Conservation (phyloP, 164 flowering plant species). For the Litsea cubeba region DNA sequence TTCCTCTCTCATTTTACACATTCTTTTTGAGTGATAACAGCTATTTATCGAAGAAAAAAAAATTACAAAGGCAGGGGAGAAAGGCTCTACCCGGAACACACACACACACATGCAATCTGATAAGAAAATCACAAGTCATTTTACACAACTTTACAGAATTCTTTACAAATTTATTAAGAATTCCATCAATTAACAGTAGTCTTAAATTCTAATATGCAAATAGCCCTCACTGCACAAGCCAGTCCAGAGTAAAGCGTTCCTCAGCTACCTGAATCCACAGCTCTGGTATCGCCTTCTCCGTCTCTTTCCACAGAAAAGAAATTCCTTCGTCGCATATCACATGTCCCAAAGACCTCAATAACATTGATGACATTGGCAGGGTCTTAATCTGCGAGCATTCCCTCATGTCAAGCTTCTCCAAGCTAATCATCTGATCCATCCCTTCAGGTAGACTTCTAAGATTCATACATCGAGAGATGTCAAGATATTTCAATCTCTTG, state of each 20-base stretch:
- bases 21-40: no score
- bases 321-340: constrained; percentile 72
- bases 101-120: no score
- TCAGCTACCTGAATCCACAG: constrained; percentile 52
- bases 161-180: no score
- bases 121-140: no score
- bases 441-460: constrained; percentile 53
- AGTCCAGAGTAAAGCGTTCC: constrained; percentile 45
- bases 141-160: no score
- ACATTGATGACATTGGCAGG: constrained; percentile 41
- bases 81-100: no score
- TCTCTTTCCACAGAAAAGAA: constrained; percentile 49
- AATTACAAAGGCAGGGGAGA: no score
- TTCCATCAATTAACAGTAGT: no score
- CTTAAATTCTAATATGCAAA: no score
- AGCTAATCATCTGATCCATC: constrained; percentile 33
- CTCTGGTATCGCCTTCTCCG: constrained; percentile 28
- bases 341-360: constrained; percentile 31
- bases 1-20: no score
- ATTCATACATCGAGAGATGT: constrained; percentile 66
- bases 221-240: constrained; percentile 47
- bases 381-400: constrained; percentile 45
- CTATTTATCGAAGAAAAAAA: no score
- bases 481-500: constrained; percentile 43
- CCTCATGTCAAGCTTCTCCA: constrained; percentile 84